Base-by-base conservation (phyloP, 2,329 filamentous ascomycete species). In the Blastomyces silverae region DNA sequence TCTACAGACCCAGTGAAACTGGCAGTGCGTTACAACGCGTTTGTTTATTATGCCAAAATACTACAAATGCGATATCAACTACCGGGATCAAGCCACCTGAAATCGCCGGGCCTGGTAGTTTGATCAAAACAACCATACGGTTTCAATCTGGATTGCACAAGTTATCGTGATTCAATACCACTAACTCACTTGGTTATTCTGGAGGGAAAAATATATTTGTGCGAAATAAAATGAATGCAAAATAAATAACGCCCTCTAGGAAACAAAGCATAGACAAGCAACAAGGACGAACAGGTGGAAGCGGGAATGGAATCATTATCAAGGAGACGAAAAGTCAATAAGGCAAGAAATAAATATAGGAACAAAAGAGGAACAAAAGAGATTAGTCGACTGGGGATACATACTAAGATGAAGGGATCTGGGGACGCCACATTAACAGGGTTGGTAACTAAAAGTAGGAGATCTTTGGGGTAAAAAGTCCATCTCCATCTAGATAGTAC, bases 191-290 rank as follows among this genome's bases (percentile, higher is more conserved):
- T 17, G 31, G 57, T 28, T 28, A 42, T 25, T 42, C 31, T 61
- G 52, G 52, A 55, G 25, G 10, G 20, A 31, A 64, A 46, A n/a
- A 59, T 55, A 55, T 56, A 37, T 37, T 58, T 37, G 53, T 56
- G 60, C 31, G 31, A 53, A 62, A 31, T 44, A 37, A 62, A 62
- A 31, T 28, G 67, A 66, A 44, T 64, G 59, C 52, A 67, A 37
- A 50, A 65, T 53, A 62, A 67, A 64, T 65, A 65, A 69, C 63
- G 66, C 67, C 67, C 56, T 67, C 64, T 67, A 69, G 57, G 48
- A 56, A 60, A 55, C 66, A 67, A 64, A 63, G 62, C 62, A 62
- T 55, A 64, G n/a, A 25, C 48, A 22, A 37, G 64, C 48, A 65
- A 68, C 58, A 64, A 66, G 22, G 61, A 20, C 5, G 58, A 60